These are phyloP conservation scores for Dendrobium catenatum DNA, from an alignment of 106 monocot species.

Conservation along the genomic window DNA sequence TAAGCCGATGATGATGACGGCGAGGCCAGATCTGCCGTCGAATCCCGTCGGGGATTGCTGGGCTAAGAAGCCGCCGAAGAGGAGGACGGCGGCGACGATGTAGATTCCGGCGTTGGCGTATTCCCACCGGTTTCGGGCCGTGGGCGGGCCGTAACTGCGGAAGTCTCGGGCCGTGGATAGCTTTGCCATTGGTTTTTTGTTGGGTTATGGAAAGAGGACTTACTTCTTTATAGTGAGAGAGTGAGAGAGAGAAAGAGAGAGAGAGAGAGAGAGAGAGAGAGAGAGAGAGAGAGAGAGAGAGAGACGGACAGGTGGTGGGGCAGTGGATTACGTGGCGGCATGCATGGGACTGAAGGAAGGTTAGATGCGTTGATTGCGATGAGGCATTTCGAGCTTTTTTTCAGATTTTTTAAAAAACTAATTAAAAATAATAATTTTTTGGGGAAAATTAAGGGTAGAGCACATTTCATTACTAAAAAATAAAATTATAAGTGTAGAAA, in stretches of 20 bases:
- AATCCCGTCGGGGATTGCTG: slow-evolving; percentile 22
- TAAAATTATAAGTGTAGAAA: too few species aligned
- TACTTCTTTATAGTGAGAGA: too few species aligned
- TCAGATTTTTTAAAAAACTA: too few species aligned
- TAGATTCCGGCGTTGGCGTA: slow-evolving; percentile 79
- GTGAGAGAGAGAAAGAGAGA: background rate
- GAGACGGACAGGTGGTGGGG: background rate
- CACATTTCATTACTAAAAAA: too few species aligned
- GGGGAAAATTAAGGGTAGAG: too few species aligned
- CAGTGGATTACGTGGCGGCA: background rate
- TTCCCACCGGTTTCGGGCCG: slow-evolving; percentile 56
- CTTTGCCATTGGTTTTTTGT: slow-evolving; percentile 57
- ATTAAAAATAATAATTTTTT: too few species aligned
- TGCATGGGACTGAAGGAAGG: background rate
- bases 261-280: background rate
- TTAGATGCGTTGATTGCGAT: background rate
- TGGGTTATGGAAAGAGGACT: background rate
- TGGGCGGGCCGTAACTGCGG: slow-evolving; percentile 36
- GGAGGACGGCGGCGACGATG: slow-evolving; percentile 33
- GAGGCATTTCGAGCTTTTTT: background rate
- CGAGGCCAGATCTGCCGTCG: slow-evolving; percentile 39
- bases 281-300: background rate
- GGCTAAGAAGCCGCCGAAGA: slow-evolving; percentile 28
- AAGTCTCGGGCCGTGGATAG: slow-evolving; percentile 63
- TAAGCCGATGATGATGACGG: slow-evolving; percentile 39